These are phyloP conservation scores for Mortierella sp. DNA, from an alignment of 371 early-diverging fungal genomes.

Conservation along the genomic window DNA sequence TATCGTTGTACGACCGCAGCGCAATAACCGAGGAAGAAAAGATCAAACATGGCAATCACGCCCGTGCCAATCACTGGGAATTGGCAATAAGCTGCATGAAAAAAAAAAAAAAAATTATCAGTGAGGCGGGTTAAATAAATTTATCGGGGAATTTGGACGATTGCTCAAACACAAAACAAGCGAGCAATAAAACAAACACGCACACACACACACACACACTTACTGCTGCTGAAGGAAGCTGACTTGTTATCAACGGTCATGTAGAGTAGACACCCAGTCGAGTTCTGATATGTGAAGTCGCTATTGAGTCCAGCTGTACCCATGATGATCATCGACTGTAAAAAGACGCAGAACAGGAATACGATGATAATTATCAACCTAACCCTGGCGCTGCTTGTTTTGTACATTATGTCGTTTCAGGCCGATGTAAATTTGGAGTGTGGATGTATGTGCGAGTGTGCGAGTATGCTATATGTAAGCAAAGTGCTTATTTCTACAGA, in stretches of 20 bases:
- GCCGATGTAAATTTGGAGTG: not conserved
- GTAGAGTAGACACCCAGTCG: conserved; percentile 33
- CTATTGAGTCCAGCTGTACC: conserved; percentile 37
- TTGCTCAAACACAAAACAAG: not conserved
- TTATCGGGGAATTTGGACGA: not conserved
- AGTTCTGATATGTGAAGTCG: conserved; percentile 5
- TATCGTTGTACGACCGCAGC: conserved; percentile 22
- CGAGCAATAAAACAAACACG: not conserved
- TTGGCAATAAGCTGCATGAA: conserved; percentile 30
- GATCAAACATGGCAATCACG: conserved; percentile 9
- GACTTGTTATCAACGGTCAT: conserved; percentile 16
- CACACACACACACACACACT: not conserved
- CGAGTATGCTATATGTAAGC: not conserved
- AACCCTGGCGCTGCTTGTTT: conserved; percentile 18
- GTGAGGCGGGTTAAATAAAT: not conserved
- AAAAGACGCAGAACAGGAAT: conserved; percentile 11
- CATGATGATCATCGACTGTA: conserved; percentile 35
- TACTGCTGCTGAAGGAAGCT: conserved; percentile 19
- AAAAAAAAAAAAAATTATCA: not conserved
- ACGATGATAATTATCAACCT: conserved; percentile 12
- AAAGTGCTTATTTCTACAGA: not conserved
- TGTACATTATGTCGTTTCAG: conserved; percentile 13
- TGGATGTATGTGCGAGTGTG: not conserved
- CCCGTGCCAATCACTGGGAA: conserved; percentile 36
- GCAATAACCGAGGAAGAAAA: conserved; percentile 25